Base-by-base conservation (phyloP, 139 green algal species). In the Trebouxia sp. region DNA sequence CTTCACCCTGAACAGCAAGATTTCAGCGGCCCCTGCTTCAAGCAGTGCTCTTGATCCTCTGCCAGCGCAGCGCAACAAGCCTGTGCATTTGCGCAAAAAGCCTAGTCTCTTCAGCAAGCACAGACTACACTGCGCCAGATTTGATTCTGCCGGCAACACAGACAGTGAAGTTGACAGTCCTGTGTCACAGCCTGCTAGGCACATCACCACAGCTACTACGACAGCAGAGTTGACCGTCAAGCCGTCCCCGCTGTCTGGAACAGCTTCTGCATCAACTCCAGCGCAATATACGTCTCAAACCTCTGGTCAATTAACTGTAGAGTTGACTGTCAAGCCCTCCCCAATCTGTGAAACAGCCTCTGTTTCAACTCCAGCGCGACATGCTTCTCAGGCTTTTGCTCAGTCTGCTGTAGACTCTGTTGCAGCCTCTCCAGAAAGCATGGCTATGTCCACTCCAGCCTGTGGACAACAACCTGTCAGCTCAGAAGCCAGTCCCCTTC, bases 101-200 rank as follows among this genome's bases (percentile, higher is more conserved):
- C n/a, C n/a, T n/a, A n/a, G n/a, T n/a, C n/a, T n/a, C n/a, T n/a
- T n/a, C n/a, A n/a, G n/a, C 11, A 6, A 72, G 62, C 62, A 10
- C 12, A 72, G 43, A 17, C 62, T 72, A 14, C 62, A 26, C 12
- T 45, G 62, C 32, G 28, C 20, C 32, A 42, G 20, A 42, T 22
- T 72, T 43, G 35, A 72, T 72, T 26, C 35, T 72, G 35, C 62
- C 10, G 35, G 62, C 20, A 72, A 72, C 32, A 72, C 62, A n/a
- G 62, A 72, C 62, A 72, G 62, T 35, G 62, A 72, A 30, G 62
- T 72, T 0, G 62, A 72, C 32, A 72, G 62, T 43, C 62, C 62
- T 28, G 6, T 43, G 12, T 72, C 62, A 28, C 62, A 72, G 62
- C 32, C 62, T 72, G 32, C 12, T 26, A 24, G 9, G n/a, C 62